Base-by-base conservation (phyloP, 352 stramenopile species). In the Phytopythium vexans region DNA sequence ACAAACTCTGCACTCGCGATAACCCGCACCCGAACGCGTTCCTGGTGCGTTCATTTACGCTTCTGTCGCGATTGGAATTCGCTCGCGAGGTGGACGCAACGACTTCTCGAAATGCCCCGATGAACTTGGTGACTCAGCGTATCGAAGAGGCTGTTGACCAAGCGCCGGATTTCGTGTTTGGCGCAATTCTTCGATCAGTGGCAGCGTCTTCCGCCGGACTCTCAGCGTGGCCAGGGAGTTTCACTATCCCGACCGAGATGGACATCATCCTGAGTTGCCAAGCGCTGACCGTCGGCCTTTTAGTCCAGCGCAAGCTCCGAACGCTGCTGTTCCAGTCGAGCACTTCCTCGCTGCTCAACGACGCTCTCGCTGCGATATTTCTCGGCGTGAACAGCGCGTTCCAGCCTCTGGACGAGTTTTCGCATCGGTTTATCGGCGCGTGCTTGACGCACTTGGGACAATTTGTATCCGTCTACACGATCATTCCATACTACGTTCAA, bases 401-500 rank as follows among this genome's bases (percentile, higher is more conserved):
- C 36, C 68, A 79, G 47, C 74, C 77, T 6, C 61, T 77, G 6
- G 63, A 83, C 50, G 52, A 61, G 2, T 88, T 88, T 49, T 52
- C 66, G 2, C 68, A 88, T 32, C 64, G 56, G 6, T 88, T 86
- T 16, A 41, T 88, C 8, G 56, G 60, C 9, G 70, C 83, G 6
- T 77, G 70, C 50, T 43, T 88, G 12, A 65, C 72, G 32, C 75
- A 77, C 38, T 43, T 86, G 16, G 43, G 48, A 12, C 61, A 79
- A 45, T 84, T 80, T 45, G 53, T 74, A 10, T 76, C 74, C 11
- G 57, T 82, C 9, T 71, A 77, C 49, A 66, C 67, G 3, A 56
- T 88, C 15, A 66, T 79, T 40, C 77, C 77, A 7, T 66, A 77
- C 60, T 88, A 86, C 51, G 48, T 88, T 9, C 57, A 82, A 56